These are phyloP conservation scores for Alopecurus myosuroides DNA, from an alignment of 176 grass and related monocot genomes.

Conservation along the genomic window DNA sequence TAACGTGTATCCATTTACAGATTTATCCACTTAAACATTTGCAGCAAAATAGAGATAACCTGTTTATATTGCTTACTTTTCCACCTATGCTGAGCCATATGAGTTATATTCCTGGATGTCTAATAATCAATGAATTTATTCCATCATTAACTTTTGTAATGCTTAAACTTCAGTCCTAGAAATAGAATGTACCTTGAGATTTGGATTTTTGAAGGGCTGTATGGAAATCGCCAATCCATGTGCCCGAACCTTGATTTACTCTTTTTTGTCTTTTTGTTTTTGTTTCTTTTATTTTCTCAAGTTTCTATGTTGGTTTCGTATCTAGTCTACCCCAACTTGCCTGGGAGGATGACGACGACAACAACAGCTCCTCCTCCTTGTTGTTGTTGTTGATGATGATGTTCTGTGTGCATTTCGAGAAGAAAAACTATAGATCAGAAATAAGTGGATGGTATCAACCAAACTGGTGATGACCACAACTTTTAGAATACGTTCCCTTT, in stretches of 20 bases:
- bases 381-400: no score
- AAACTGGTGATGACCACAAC: not conserved
- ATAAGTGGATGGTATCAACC: not conserved
- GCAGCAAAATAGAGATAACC: not conserved
- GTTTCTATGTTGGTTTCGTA: no score
- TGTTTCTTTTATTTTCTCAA: no score
- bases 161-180: not conserved
- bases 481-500: not conserved
- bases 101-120: not conserved
- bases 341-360: no score
- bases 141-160: conserved; percentile 4
- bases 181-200: no score
- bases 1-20: not conserved
- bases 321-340: no score
- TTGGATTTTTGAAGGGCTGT: no score
- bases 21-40: not conserved
- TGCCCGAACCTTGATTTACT: no score
- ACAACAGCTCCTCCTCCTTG: no score
- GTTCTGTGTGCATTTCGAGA: conserved; percentile 16
- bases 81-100: not conserved
- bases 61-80: not conserved
- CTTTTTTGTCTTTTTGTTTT: no score
- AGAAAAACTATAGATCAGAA: not conserved
- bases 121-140: not conserved
- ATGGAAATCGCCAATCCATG: no score